Evolutionary conservation across 2,329 filamentous ascomycete species (phyloP).

Genomic region (Phaeosphaeria sp.): DNA sequence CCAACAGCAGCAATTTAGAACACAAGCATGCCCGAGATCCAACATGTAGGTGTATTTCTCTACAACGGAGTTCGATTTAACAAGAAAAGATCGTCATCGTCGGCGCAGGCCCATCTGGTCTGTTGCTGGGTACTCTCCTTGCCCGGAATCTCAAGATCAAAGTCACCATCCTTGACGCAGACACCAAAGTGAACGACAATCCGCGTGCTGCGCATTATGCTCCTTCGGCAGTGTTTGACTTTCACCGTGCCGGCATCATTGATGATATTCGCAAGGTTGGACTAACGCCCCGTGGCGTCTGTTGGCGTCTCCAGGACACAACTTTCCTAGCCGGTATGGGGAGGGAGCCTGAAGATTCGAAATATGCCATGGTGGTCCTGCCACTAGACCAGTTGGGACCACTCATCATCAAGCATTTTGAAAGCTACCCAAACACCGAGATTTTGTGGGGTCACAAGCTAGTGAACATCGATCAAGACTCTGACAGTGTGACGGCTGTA

Average conservation of each 20-base stretch:
- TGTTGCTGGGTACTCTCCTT: constrained; percentile 55
- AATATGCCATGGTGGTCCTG: constrained; percentile 39
- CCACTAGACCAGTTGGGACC: constrained; percentile 40
- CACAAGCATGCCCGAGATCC: constrained; percentile 37
- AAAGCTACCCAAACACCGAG: constrained; percentile 32
- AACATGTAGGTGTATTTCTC: constrained; percentile 29
- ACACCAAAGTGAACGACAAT: constrained; percentile 61
- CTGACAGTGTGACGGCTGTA: constrained; percentile 33
- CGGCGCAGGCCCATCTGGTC: constrained; percentile 43
- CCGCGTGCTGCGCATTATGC: constrained; percentile 70
- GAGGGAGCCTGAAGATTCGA: constrained; percentile 33
- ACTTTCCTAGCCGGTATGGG: constrained; percentile 41
- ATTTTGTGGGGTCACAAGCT: constrained; percentile 43
- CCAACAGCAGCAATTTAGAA: constrained; percentile 8
- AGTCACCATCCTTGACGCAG: constrained; percentile 63
- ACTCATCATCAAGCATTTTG: constrained; percentile 36
- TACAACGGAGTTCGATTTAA: constrained; percentile 10
- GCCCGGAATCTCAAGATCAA: constrained; percentile 58
- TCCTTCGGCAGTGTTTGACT: constrained; percentile 63
- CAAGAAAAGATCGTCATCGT: constrained; percentile 33
- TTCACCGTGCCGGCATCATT: constrained; percentile 65
- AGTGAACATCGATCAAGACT: constrained; percentile 39
- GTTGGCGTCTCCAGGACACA: constrained; percentile 52
- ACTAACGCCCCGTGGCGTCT: constrained; percentile 51
- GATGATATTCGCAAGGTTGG: constrained; percentile 56